Percentiles rank a stretch among this genome's conserved stretches.
phyloP scores from a whole-genome alignment of 768 basidiomycete species.

The Lentinula raphanica region DNA sequence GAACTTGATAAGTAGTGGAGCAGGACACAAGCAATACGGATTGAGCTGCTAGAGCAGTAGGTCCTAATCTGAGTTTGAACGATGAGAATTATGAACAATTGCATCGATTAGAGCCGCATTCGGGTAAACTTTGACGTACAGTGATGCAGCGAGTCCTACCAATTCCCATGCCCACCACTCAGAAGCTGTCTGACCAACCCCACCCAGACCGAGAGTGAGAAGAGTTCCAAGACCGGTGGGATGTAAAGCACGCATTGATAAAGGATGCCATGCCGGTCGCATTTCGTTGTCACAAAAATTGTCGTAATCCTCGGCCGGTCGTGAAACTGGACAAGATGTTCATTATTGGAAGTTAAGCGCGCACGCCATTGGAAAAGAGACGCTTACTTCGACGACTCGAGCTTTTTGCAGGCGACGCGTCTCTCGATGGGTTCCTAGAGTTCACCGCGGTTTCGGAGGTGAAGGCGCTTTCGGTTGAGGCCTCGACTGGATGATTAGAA shows the following conservation, averaged over 20 bases:
- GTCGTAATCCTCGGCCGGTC: not conserved
- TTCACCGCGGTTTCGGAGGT: not conserved
- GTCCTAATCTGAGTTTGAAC: conserved; percentile 53
- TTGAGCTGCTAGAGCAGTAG: conserved; percentile 79
- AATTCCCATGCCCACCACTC: conserved; percentile 99
- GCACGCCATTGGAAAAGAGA: not conserved
- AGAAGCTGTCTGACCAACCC: conserved; percentile 78
- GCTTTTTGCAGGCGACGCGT: not conserved
- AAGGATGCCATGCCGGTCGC: conserved; percentile 77
- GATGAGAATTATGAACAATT: not conserved
- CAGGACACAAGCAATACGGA: conserved; percentile 76
- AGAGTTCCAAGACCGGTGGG: conserved; percentile 59
- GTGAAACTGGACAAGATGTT: not conserved
- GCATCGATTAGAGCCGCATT: not conserved
- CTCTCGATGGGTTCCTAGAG: not conserved
- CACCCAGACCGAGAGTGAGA: conserved; percentile 73
- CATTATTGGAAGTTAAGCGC: not conserved
- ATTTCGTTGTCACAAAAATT: not conserved
- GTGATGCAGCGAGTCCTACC: conserved; percentile 50
- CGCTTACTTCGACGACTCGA: not conserved
- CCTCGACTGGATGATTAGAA: not conserved
- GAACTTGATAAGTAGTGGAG: conserved; percentile 76
- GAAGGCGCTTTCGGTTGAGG: not conserved
- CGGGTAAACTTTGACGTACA: conserved; percentile 23
- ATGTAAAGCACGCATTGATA: conserved; percentile 55